phyloP scores from a whole-genome alignment of 192 early-diverging fungal species.

The Cetraspora pellucida region DNA sequence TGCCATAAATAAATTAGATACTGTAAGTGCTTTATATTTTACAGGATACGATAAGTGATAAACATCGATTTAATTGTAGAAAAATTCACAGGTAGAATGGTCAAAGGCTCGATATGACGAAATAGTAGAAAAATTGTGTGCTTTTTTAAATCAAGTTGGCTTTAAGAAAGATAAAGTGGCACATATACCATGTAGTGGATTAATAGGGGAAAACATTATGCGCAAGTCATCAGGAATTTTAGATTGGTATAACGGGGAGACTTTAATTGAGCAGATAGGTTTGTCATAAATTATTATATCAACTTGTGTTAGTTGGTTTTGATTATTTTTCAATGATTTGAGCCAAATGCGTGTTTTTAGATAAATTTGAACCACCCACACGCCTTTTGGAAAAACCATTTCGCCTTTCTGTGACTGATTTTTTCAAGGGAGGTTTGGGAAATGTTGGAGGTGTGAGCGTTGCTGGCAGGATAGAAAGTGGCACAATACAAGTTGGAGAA shows the following conservation, averaged over 20 bases:
- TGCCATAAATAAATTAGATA: conserved; percentile 95
- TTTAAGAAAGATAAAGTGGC: conserved; percentile 73
- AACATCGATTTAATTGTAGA: neutral
- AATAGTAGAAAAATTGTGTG: conserved; percentile 65
- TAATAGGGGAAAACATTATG: conserved; percentile 85
- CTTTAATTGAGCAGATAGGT: conserved; percentile 75
- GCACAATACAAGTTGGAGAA: conserved; percentile 88
- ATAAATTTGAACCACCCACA: conserved; percentile 74
- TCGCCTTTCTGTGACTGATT: conserved; percentile 84
- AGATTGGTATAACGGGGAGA: conserved; percentile 81
- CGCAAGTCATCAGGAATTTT: conserved; percentile 46
- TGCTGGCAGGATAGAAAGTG: conserved; percentile 85
- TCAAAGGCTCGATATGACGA: conserved; percentile 75
- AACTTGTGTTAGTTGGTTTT: conserved; percentile 25
- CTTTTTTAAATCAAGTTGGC: conserved; percentile 78
- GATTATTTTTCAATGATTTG: neutral
- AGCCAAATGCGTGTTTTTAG: conserved; percentile 47
- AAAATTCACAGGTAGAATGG: conserved; percentile 71
- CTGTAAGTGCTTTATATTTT: conserved; percentile 49
- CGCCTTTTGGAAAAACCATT: conserved; percentile 82
- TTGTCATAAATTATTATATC: neutral
- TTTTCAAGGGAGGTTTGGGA: conserved; percentile 86
- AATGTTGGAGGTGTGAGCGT: conserved; percentile 75
- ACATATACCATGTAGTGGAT: conserved; percentile 92
- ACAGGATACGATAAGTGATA: neutral